Evolutionary conservation across 1,139 yeast species (phyloP), one percentile per base, ranked within the genome.

Genomic region (Protomyces arabidopsidicola): DNA sequence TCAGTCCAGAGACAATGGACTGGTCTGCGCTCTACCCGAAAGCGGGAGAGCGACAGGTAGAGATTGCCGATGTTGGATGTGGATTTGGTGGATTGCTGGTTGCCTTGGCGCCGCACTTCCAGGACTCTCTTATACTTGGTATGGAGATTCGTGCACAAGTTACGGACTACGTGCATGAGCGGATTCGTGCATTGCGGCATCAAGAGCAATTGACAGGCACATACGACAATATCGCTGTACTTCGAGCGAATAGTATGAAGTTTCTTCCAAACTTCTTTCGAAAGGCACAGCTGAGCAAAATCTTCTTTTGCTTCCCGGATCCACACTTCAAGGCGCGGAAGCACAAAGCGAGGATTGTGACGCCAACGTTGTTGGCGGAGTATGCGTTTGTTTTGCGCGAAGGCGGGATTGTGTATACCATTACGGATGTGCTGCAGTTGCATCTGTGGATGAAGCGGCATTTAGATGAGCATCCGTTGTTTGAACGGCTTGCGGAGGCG

Each of bases 301-400:
- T 93, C 84, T 93, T 93, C 76, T 93, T 95, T 78, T 95, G 98
- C 76, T 93, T 93, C 82, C 99, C 99, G 20, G 99, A 93, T 76
- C 99, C 99, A 14, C 98, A 95, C 75, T 93, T 93, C 79, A 93
- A 93, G 74, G 96, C 90, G 75, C 82, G 98, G 72, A 93, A 93
- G 75, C 98, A 95, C 76, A 93, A 93, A 79, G 98, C 98, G 8
- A 82, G 99, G 78, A 93, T 93, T 71, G 84, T 93, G 69, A 91
- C 98, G 66, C 86, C 84, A 67, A 93, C 98, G 1, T 78, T 93
- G 67, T 79, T 90, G 65, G 83, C 95, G 42, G 98, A 93, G 74
- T 93, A 93, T 73, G 98, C 98, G 2, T 95, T 84, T 73, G 96
- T 87, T 9, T 79, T 93, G 71, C 84, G 79, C 70, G 96, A 89